Evolutionary conservation across 2,329 filamentous ascomycete genomes (phyloP), one percentile per base, ranked within the genome.

Genomic region (Calonectria pseudoreteaudii): DNA sequence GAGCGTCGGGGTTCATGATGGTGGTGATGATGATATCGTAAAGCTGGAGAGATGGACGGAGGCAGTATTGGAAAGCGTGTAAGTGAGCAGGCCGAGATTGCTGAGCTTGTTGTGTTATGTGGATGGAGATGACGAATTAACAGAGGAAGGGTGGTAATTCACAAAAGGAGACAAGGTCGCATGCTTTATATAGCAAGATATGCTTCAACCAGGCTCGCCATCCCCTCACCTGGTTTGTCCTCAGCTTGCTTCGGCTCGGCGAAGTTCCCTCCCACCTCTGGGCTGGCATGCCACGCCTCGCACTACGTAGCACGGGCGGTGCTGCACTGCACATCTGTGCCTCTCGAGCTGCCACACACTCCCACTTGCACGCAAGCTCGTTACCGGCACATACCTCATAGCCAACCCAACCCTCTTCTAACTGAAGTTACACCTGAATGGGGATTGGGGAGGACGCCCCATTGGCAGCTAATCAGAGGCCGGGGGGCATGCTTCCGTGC

Each of bases 1-100:
- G 80, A 67, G 79, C 73, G 68, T 83, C 80, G 68, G 80, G 64
- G n/a, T 81, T 77, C 82, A 84, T 84, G 75, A 36, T 82, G 75
- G 68, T 14, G 28, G 8, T 47, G 16, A 41, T 41, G 38, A 16
- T 18, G 38, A 14, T 70, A 31, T 26, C 49, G 71, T 36, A 41
- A 28, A 34, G 41, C 34, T 58, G n/a, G 52, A 34, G 23, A 16
- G 20, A 52, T 58, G 52, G 28, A 30, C 23, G 56, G 56, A 60
- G 31, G n/a, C 23, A n/a, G 20, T 49, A 18, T 7, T 49, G 20
- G 11, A 34, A 18, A 11, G 20, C 9, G 50, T 28, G 26, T 30
- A 53, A 34, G 28, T 23, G 41, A 65, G 20, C 34, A 41, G 14
- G 16, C 4, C 36, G 28, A 20, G 26, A 18, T 62, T 62, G 36